Evolutionary conservation across 2,329 filamentous ascomycete species (phyloP), one percentile per base, ranked within the genome.

Genomic region (Talaromyces verruculosus): DNA sequence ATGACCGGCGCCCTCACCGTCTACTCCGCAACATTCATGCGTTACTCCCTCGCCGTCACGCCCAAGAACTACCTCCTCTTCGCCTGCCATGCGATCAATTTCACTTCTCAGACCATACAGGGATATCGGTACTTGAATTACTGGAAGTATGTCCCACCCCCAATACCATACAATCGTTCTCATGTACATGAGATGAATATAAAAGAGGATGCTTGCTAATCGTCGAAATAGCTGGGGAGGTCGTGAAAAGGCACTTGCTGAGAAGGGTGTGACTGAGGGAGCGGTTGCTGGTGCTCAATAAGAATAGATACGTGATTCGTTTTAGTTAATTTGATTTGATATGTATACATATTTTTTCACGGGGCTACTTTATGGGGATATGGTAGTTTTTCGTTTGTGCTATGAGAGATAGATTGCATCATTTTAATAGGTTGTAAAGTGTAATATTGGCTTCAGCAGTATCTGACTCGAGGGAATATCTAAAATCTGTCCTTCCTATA

Each of bases 21-120:
- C 75, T 89, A 89, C 82, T 85, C 84, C 28, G 85, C 76, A 57
- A 86, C 85, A 66, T 89, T 89, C 80, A 88, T 88, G 86, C 87
- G 87, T 75, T 89, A 89, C 80, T 80, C 87, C 66, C 75, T 89
- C 68, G 87, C 87, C 68, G 86, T 89, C 65, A 80, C 81, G 17
- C 87, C 87, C 47, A 82, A 81, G 72, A 89, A 89, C 80, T 89
- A 88, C 80, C 85, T 89, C 69, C 85, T 89, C 65, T 89, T 89
- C 77, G 87, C 84, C 69, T 89, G 87, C 80, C 87, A 89, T 77
- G 79, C 85, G 67, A 83, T 88, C 78, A 89, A 89, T 79, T 89
- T 87, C 77, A 78, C 77, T 69, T 85, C 85, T 55, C 87, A 89
- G 77, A 70, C 81, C 53, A 84, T 83, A 37, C 87, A 89, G 75